Base-by-base conservation (phyloP, 1,139 yeast genomes). In the Yamadazyma spencermartinsiae region DNA sequence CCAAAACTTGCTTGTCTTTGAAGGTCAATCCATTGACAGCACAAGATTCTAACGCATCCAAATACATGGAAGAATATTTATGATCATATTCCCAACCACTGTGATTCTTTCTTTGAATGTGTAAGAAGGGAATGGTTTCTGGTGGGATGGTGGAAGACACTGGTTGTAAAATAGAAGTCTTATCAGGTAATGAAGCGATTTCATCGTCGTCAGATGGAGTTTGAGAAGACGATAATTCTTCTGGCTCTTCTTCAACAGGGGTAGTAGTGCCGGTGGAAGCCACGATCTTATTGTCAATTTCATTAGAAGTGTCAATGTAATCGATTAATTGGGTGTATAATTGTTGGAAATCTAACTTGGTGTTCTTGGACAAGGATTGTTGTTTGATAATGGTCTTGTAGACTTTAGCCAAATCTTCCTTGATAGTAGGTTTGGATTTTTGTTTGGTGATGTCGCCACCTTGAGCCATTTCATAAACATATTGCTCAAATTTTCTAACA, bases 381-480 rank as follows among this genome's bases (percentile, higher is more conserved):
- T 86, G 90, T 55, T 79, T 82, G 45, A 85, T 74, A 45, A 87
- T 79, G 39, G 90, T 88, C 61, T 82, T 80, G 76, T 88, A 89
- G 48, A 88, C 86, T 60, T 83, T 79, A 35, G 89, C 80, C 61
- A 89, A 77, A 64, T 88, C 96, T 60, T 88, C 92, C 53, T 80
- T 80, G 56, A 86, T 82, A 37, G 95, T 79, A 56, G 92, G 88
- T 59, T 81, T 81, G 17, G 54, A 41, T 25, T 65, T 58, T 43
- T 67, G 71, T 55, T 74, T 81, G 48, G 98, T 87, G 61, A 87
- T 70, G 51, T 80, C 80, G 54, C 96, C 92, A 68, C 98, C 98
- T 58, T 80, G 83, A 39, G 98, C 96, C 98, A 92, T 90, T 65
- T 88, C 96, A 60, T 82, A 79, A 50, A 92, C 98, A 60, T 92